phyloP scores from a whole-genome alignment of 2,329 filamentous ascomycete genomes.

The Cercospora sesami region DNA sequence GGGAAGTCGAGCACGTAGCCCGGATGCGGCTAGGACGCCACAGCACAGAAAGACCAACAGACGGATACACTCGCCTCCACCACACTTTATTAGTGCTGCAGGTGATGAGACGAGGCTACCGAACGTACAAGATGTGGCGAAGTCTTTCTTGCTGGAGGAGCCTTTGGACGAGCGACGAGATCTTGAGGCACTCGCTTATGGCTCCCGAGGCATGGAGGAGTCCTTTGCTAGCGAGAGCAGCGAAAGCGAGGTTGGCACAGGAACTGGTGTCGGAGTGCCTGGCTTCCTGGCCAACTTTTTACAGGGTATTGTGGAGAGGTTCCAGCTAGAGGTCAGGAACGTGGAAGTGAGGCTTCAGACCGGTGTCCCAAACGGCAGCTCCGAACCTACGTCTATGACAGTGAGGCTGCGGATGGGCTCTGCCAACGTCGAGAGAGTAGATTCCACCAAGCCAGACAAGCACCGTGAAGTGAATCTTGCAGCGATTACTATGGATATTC shows the following conservation, averaged over 20 bases:
- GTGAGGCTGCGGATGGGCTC: conserved; percentile 65
- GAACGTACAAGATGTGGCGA: conserved; percentile 70
- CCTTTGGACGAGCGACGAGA: conserved; percentile 64
- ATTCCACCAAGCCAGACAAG: not conserved
- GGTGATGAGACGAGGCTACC: conserved; percentile 49
- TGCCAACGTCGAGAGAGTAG: conserved; percentile 40
- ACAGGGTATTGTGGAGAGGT: conserved; percentile 70
- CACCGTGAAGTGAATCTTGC: conserved; percentile 23
- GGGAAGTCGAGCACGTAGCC: conserved; percentile 28
- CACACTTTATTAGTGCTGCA: conserved; percentile 27
- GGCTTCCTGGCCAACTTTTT: conserved; percentile 70
- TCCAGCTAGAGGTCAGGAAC: conserved; percentile 65
- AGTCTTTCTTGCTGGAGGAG: conserved; percentile 75
- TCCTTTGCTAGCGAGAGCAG: conserved; percentile 57
- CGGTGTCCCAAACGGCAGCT: conserved; percentile 40
- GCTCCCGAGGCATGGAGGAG: conserved; percentile 57
- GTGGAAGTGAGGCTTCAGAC: conserved; percentile 68
- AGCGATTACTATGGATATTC: conserved; percentile 33
- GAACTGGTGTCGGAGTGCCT: conserved; percentile 67
- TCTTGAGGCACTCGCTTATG: conserved; percentile 67
- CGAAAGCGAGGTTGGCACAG: conserved; percentile 67
- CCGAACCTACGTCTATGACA: conserved; percentile 50
- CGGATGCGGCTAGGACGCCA: conserved; percentile 29
- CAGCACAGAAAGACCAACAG: conserved; percentile 40
- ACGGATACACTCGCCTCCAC: conserved; percentile 38